phyloP scores from a whole-genome alignment of 805 yeast species.

The Wickerhamiella cacticola region DNA sequence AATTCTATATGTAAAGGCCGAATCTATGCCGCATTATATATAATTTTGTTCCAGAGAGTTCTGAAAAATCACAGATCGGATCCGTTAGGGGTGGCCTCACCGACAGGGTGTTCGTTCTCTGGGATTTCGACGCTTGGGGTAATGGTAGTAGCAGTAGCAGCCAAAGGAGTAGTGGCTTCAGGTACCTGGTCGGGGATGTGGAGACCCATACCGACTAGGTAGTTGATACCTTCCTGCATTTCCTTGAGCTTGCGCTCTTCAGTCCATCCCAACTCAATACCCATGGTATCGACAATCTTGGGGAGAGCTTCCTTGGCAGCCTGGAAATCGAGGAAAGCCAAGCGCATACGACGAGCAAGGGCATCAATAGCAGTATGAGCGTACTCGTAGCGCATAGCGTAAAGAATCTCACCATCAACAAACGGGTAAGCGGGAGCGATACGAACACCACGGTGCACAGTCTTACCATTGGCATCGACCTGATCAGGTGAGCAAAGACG shows the following conservation, averaged over 20 bases:
- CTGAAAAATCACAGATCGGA: slow-evolving; percentile 1
- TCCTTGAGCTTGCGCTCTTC: slow-evolving; percentile 43
- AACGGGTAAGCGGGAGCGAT: slow-evolving; percentile 49
- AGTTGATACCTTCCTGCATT: slow-evolving; percentile 29
- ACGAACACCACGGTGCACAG: slow-evolving; percentile 36
- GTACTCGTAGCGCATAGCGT: slow-evolving; percentile 71
- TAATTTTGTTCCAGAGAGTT: too few relatives aligned
- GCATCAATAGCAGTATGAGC: slow-evolving; percentile 81
- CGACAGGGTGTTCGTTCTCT: slow-evolving; percentile 3
- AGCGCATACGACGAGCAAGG: slow-evolving; percentile 83
- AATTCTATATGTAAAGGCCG: neutral
- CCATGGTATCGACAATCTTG: slow-evolving; percentile 77
- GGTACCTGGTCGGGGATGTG: slow-evolving; percentile 12
- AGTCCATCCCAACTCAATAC: slow-evolving; percentile 65
- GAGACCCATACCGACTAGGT: slow-evolving; percentile 33
- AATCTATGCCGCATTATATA: neutral
- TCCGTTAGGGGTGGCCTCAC: slow-evolving; percentile 3
- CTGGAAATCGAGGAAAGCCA: slow-evolving; percentile 80
- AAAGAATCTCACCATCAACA: slow-evolving; percentile 71
- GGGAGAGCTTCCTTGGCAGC: slow-evolving; percentile 73
- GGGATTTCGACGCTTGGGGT: slow-evolving; percentile 6
- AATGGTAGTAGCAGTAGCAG: slow-evolving; percentile 10
- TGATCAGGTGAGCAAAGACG: slow-evolving; percentile 38
- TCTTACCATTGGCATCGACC: slow-evolving; percentile 27
- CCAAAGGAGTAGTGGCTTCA: slow-evolving; percentile 7